A percentile compares a stretch with the other conserved stretches of the same genome.
Conservation (phyloP, 2,329 filamentous ascomycete species). For the Ascocoryne sarcoides region DNA sequence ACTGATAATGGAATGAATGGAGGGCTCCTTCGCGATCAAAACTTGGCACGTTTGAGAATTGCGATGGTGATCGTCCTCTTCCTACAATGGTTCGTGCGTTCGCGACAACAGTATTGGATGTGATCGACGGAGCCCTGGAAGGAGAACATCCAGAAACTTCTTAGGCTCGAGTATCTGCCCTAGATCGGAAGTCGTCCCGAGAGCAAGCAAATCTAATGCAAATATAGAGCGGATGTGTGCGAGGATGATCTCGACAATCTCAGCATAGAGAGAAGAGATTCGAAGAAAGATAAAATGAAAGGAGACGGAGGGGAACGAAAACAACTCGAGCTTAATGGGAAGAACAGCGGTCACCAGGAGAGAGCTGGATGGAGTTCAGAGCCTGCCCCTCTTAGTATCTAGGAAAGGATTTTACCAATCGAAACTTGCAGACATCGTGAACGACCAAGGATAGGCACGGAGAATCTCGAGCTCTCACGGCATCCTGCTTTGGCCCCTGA, state of each 20-base stretch:
- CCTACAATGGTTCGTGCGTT: constrained; percentile 9
- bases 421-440: no score
- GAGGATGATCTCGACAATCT: not conserved
- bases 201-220: not conserved
- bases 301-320: not conserved
- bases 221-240: not conserved
- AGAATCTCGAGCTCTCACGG: no score
- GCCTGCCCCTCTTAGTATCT: no score
- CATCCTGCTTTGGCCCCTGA: not conserved
- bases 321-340: not conserved
- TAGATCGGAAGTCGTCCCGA: not conserved
- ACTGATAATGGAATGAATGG: not conserved
- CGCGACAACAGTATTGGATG: constrained; percentile 17
- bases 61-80: constrained; percentile 10
- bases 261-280: not conserved
- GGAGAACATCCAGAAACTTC: constrained; percentile 6
- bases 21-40: constrained; percentile 4
- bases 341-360: no score
- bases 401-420: no score
- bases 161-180: constrained; percentile 1
- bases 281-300: not conserved
- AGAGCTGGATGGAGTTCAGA: no score
- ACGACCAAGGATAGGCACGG: no score
- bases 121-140: constrained; percentile 14
- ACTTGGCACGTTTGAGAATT: constrained; percentile 16